Base-by-base conservation (phyloP, 176 grass and related monocot species). In the Ananas comosus region DNA sequence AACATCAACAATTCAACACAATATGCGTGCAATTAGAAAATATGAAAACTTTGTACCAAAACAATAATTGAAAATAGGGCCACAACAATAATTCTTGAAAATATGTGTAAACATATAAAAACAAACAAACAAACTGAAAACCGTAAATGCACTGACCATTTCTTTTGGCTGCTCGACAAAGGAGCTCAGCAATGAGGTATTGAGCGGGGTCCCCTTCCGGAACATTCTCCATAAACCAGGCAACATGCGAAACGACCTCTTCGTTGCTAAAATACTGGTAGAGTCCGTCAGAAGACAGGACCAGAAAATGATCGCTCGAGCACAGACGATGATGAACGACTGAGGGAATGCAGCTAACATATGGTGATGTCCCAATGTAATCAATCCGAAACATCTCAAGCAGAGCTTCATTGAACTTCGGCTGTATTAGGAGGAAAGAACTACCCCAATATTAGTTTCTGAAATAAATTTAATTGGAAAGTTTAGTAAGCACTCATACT, bases 231-330 rank as follows among this genome's bases (percentile, higher is more conserved):
- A 91, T 96, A 75, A 96, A 96, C 87, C 91, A 96, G 9, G 82
- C 72, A 64, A 96, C 85, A 76, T 96, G 91, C 10, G 87, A 83
- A 77, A 96, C 87, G 16, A 96, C 91, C 80, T 96, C 91, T 11
- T 96, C 91, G 69, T 96, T 96, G 76, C 76, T 91, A 71, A 96
- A 91, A 79, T 91, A 96, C 79, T 96, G 87, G 72, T 96, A 96
- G 17, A 96, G 75, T 58, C 91, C 91, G 68, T 96, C 91, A 68
- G 91, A 96, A 10, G 91, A 96, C 14, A 96, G 79, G 50, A 96
- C 82, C 69, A 96, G 82, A 77, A 96, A 96, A 51, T 71, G 76
- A 70, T 96, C 91, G 48, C 75, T 87, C 58, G 84, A 70, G 25
- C 79, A 87, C 64, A 96, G 84, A 56, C 67, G 84, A 70, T 85